Base-by-base conservation (phyloP, 1,284 basidiomycete genomes). In the Boletus sp. region DNA sequence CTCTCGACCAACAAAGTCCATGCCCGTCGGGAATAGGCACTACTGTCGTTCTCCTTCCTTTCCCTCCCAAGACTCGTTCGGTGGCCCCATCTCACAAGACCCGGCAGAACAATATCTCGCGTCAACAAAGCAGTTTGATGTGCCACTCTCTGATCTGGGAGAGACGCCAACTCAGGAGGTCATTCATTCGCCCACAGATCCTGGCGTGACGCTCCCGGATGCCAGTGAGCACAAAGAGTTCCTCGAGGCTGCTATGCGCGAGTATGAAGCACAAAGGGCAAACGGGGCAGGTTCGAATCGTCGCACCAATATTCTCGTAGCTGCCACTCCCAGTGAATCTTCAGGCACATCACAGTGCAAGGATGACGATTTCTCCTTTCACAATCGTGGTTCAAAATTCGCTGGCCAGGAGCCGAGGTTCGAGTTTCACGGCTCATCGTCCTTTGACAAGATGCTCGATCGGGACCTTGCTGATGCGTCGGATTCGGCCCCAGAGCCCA, bases 11-110 rank as follows among this genome's bases (percentile, higher is more conserved):
- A 49, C 67, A 57, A 60, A 51, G 42, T 61, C 66, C 37, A 72
- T 72, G 61, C 64, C 64, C 16, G 48, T 58, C 36, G 57, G 49
- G 20, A 66, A 57, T 24, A 63, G 56, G 46, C 63, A 59, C 18
- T 63, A 45, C 49, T 64, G 59, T 49, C 72, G 75, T 45, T 78
- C 79, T 20, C 72, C 73, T 33, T 78, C 80, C 7, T 64, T 67
- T 33, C 50, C 68, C 7, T 77, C 84, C 3, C 78, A 82, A 66
- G 87, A 88, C 66, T 89, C 86, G 2, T 88, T 89, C 61, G 84
- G 77, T 44, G 81, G 75, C 33, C 75, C 77, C 16, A 61, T 76
- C 36, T 75, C 79, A 6, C 74, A 78, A 48, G 80, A 85, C 57
- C 78, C 77, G 11, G 77, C 76, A 37, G 74, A 78, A 55, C 70